These are phyloP conservation scores for Rostrohypoxylon terebratum DNA, from an alignment of 495 filamentous ascomycete genomes.

Conservation along the genomic window DNA sequence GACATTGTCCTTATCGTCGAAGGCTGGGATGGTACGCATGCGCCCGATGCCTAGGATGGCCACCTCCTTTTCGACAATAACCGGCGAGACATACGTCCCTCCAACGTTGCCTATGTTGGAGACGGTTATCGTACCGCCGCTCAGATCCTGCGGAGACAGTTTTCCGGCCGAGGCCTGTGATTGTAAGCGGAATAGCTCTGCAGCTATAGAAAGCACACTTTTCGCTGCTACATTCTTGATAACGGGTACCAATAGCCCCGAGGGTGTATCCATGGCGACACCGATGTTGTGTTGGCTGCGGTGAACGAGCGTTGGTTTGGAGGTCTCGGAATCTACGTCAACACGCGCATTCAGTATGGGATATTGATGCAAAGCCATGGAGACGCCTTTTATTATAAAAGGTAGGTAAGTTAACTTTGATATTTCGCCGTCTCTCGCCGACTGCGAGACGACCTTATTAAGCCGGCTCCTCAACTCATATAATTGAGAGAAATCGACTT, in stretches of 20 bases:
- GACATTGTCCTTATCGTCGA: slow-evolving; percentile 67
- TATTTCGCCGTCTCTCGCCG: slow-evolving; percentile 51
- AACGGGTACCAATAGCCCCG: slow-evolving; percentile 92
- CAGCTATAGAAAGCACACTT: slow-evolving; percentile 79
- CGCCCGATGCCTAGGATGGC: slow-evolving; percentile 92
- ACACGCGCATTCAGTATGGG: slow-evolving; percentile 90
- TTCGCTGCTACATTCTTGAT: slow-evolving; percentile 83
- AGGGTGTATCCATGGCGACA: slow-evolving; percentile 93
- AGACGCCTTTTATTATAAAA: slow-evolving; percentile 97
- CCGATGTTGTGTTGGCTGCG: slow-evolving; percentile 93
- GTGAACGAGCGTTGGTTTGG: slow-evolving; percentile 76
- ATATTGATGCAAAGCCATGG: slow-evolving; percentile 80
- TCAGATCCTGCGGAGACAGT: slow-evolving; percentile 79
- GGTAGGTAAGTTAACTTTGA: slow-evolving; percentile 85
- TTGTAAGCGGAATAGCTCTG: slow-evolving; percentile 80
- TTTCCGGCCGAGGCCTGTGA: slow-evolving; percentile 76
- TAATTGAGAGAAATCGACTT: slow-evolving; percentile 80
- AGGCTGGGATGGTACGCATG: slow-evolving; percentile 78
- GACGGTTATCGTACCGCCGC: slow-evolving; percentile 91
- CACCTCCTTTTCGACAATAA: slow-evolving; percentile 90
- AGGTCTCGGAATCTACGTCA: slow-evolving; percentile 62
- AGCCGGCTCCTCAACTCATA: slow-evolving; percentile 75
- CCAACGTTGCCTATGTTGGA: slow-evolving; percentile 98
- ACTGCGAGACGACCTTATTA: slow-evolving; percentile 66
- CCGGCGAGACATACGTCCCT: slow-evolving; percentile 88